phyloP scores from a whole-genome alignment of 2,329 filamentous ascomycete genomes.

The Colletotrichum sp. region DNA sequence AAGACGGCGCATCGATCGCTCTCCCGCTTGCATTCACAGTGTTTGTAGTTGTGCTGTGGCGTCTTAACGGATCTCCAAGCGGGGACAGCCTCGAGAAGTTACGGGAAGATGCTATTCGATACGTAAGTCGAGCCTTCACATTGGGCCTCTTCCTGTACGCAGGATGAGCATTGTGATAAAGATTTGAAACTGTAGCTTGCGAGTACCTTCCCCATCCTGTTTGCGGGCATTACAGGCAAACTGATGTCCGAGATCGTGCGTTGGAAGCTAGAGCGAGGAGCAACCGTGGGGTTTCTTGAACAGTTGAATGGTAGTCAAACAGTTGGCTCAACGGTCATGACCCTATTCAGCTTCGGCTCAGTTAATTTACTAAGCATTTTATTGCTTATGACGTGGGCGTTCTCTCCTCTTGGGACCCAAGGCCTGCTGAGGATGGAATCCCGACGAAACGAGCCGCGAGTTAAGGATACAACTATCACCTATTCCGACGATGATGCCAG shows the following conservation, averaged over 20 bases:
- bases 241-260: conserved; percentile 27
- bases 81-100: not conserved
- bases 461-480: no score
- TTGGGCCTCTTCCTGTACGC: not conserved
- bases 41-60: not conserved
- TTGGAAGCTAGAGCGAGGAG: conserved; percentile 31
- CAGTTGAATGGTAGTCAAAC: conserved; percentile 34
- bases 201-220: conserved; percentile 33
- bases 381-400: no score
- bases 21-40: not conserved
- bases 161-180: not conserved
- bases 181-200: not conserved
- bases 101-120: not conserved
- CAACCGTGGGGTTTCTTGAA: conserved; percentile 28
- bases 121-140: not conserved
- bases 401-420: no score
- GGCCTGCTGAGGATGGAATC: no score
- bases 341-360: no score
- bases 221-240: conserved; percentile 30
- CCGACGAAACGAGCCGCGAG: no score
- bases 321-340: conserved; percentile 1
- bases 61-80: not conserved
- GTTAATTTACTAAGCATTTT: no score
- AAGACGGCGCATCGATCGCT: not conserved
- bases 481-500: no score